Evolutionary conservation across 2,329 filamentous ascomycete genomes (phyloP), one percentile per base, ranked within the genome.

Genomic region (Rutstroemia sydowiana): DNA sequence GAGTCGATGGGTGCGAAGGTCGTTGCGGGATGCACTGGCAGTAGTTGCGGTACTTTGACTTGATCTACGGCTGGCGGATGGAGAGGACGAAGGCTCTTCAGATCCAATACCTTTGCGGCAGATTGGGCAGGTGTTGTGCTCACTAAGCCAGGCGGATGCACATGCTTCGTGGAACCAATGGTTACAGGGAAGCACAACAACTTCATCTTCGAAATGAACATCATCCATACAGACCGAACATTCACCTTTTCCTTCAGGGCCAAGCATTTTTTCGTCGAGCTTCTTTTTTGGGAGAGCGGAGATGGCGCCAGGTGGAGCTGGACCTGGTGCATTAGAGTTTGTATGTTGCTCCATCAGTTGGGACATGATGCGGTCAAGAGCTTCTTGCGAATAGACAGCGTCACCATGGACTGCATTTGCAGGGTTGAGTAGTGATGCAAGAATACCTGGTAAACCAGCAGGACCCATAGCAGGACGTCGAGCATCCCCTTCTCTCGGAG

Each of bases 141-240:
- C 87, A 61, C 79, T 81, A 47, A 97, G 71, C 92, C 92, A 97
- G 45, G 87, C 75, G 21, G 82, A 77, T 31, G 93, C 87, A 62
- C 92, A 97, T 23, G 79, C 74, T 53, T 84, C 84, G 64, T 96
- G 92, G 67, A 95, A 97, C 88, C 89, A 95, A 65, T 98, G 93
- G 54, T 82, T 85, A 70, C 93, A 98, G 0, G 90, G 90, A 46
- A 98, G 70, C 42, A 84, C 77, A 0, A 87, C 79, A 5, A 92
- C 88, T 65, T 87, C 82, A 28, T 87, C 82, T 10, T 82, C 86
- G 32, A 87, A 65, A 23, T 80, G 76, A 56, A 95, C 84, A 26
- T 87, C 80, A 51, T 96, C 90, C 73, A 97, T 95, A 69, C 93
- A 98, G 53, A 98, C 95, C 32, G 88, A 91, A 68, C 93, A 98